Evolutionary conservation across 345 rosid genomes (phyloP).

Genomic region (Gossypium australe): DNA sequence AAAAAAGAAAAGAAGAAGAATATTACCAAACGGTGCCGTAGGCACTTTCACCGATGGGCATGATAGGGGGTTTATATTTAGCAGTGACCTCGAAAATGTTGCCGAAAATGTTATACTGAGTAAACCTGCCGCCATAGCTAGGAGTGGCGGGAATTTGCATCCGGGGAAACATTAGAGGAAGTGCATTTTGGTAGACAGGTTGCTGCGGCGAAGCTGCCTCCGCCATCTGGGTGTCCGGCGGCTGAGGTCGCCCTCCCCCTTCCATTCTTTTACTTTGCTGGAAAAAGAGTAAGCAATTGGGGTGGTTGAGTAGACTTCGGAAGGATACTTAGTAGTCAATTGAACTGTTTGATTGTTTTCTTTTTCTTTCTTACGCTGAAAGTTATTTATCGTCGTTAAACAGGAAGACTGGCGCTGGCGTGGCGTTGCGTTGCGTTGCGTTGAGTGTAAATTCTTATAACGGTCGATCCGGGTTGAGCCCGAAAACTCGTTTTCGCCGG

Average conservation of each 20-base stretch:
- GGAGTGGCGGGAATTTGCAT: constrained; percentile 79
- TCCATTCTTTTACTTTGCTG: constrained; percentile 21
- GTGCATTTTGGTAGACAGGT: constrained; percentile 14
- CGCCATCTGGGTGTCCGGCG: constrained; percentile 71
- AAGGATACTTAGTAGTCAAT: neutral
- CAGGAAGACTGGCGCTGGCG: too few species aligned
- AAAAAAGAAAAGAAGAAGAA: neutral
- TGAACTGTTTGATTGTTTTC: neutral
- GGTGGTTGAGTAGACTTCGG: neutral
- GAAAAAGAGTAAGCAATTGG: neutral
- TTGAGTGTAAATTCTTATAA: too few species aligned
- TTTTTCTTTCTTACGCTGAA: too few species aligned
- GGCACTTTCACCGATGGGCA: constrained; percentile 97
- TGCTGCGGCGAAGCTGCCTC: constrained; percentile 41
- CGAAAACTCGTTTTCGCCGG: too few species aligned
- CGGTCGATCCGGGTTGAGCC: too few species aligned
- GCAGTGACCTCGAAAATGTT: constrained; percentile 96
- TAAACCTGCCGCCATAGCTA: constrained; percentile 88
- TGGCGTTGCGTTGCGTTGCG: too few species aligned
- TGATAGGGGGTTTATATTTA: constrained; percentile 90
- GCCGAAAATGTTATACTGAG: constrained; percentile 88
- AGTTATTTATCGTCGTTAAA: too few species aligned
- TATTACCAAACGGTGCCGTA: constrained; percentile 93
- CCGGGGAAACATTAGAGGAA: constrained; percentile 21
- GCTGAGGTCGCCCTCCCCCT: constrained; percentile 37